These are phyloP conservation scores for Escovopsis sp. DNA, from an alignment of 2,329 filamentous ascomycete species.

Conservation along the genomic window DNA sequence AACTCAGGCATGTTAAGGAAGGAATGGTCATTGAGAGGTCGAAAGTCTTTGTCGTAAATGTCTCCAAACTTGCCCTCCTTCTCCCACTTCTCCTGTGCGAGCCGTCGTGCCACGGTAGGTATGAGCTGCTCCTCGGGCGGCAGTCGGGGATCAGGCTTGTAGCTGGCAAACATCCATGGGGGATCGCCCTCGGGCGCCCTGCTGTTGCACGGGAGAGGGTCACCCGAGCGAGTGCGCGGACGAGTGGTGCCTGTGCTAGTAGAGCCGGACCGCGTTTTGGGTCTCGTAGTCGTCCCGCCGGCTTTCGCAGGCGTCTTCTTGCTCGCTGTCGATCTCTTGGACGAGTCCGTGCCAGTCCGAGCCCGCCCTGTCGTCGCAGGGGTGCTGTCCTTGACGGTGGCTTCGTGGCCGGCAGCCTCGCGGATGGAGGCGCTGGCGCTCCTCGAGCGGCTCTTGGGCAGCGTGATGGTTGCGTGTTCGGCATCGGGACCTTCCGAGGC, in stretches of 20 bases:
- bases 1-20: constrained; percentile 28
- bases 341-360: constrained; percentile 34
- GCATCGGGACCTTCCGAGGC: constrained; percentile 41
- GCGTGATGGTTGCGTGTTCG: constrained; percentile 33
- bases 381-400: no score
- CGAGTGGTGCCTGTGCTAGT: constrained; percentile 34
- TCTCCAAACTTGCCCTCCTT: constrained; percentile 76
- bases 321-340: constrained; percentile 31
- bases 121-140: constrained; percentile 92
- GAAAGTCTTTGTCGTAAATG: constrained; percentile 77
- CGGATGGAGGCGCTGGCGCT: constrained; percentile 49
- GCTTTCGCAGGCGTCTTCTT: constrained; percentile 34
- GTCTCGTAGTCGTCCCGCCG: constrained; percentile 31
- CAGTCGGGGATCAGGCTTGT: constrained; percentile 85
- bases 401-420: constrained; percentile 5
- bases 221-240: constrained; percentile 49
- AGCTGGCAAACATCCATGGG: constrained; percentile 88
- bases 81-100: constrained; percentile 94
- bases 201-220: constrained; percentile 27
- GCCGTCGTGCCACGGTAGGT: constrained; percentile 77
- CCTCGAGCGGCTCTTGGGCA: constrained; percentile 50
- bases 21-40: constrained; percentile 51
- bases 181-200: constrained; percentile 84
- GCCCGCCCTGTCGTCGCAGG: constrained; percentile 20
- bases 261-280: constrained; percentile 46